A percentile compares a stretch with the other conserved stretches of the same genome.
Evolutionary conservation across 192 early-diverging fungal species (phyloP).

Genomic region (Gorgonomyces haynaldii): DNA sequence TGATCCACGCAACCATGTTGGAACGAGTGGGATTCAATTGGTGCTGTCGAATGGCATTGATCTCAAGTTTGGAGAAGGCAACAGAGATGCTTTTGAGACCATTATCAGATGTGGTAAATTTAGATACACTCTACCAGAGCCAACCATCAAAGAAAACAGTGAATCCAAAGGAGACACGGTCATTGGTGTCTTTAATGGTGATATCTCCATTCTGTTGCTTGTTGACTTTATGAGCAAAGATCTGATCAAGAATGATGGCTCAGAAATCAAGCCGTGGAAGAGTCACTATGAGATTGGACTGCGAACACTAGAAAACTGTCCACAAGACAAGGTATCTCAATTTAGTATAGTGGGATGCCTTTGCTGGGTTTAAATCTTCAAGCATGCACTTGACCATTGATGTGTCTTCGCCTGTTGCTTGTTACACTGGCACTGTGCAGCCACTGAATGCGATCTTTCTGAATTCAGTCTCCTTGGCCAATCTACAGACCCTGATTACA

Average conservation of each 20-base stretch:
- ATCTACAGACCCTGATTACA: conserved; percentile 20
- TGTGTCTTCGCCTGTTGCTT: conserved; percentile 23
- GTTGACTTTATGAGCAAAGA: conserved; percentile 28
- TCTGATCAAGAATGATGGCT: no score
- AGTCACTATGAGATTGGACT: conserved; percentile 29
- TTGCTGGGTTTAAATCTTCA: conserved; percentile 23
- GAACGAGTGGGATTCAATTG: conserved; percentile 34
- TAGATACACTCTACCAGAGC: conserved; percentile 17
- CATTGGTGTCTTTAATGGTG: conserved; percentile 26
- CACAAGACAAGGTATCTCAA: not conserved
- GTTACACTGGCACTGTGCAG: conserved; percentile 10
- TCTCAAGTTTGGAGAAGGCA: conserved; percentile 13
- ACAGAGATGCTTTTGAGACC: conserved; percentile 8
- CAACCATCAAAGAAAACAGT: conserved; percentile 5
- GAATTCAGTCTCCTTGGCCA: conserved; percentile 17
- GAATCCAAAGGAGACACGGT: no score
- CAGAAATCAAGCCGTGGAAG: conserved; percentile 7
- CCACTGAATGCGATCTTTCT: conserved; percentile 27
- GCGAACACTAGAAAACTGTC: conserved; percentile 8
- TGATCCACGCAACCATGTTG: conserved; percentile 27
- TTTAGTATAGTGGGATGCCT: conserved; percentile 21
- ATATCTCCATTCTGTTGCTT: conserved; percentile 22
- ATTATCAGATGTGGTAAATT: conserved; percentile 33
- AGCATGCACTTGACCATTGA: conserved; percentile 21
- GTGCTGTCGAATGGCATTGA: conserved; percentile 23